Percentiles rank a stretch among this genome's conserved stretches.
Conservation (phyloP, 23 red algal genomes). For the Gracilaria gracilis region DNA sequence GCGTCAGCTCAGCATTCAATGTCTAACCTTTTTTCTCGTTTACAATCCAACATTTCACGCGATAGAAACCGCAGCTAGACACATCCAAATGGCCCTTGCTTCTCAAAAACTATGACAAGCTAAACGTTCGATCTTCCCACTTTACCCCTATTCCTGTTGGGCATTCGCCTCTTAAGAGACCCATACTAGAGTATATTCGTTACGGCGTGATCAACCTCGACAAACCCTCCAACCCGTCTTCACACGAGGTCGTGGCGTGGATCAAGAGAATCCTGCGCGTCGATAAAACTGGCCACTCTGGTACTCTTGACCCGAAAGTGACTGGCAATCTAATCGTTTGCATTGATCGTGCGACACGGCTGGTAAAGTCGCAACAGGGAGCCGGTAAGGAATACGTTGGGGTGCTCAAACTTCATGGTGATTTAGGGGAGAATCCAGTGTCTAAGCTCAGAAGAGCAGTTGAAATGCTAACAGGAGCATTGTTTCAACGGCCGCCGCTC, state of each 20-base stretch:
- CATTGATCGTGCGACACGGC: slow-evolving; percentile 94
- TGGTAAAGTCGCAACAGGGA: slow-evolving; percentile 97
- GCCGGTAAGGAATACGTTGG: slow-evolving; percentile 99
- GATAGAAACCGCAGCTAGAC: slow-evolving; percentile 69
- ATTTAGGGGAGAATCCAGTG: slow-evolving; percentile 74
- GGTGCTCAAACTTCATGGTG: slow-evolving; percentile 85
- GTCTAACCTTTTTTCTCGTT: not conserved
- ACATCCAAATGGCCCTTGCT: slow-evolving; percentile 92
- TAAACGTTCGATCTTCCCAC: slow-evolving; percentile 94
- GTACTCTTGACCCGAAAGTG: slow-evolving; percentile 98
- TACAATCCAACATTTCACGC: not conserved
- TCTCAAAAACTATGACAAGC: slow-evolving; percentile 95
- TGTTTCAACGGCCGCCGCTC: slow-evolving; percentile 96
- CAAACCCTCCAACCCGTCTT: slow-evolving; percentile 96
- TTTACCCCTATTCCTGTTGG: slow-evolving; percentile 95
- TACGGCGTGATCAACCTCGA: slow-evolving; percentile 98
- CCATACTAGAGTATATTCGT: slow-evolving; percentile 87
- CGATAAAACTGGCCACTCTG: slow-evolving; percentile 97
- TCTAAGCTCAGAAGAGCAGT: slow-evolving; percentile 77
- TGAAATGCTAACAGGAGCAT: slow-evolving; percentile 92
- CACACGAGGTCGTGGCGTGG: slow-evolving; percentile 99
- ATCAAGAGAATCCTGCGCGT: slow-evolving; percentile 95
- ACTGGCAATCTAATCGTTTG: slow-evolving; percentile 98
- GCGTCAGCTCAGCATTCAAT: not conserved
- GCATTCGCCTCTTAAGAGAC: slow-evolving; percentile 83